Evolutionary conservation across 176 grass and related monocot species (phyloP), one percentile per base, ranked within the genome.

Genomic region (Carex kokanica): DNA sequence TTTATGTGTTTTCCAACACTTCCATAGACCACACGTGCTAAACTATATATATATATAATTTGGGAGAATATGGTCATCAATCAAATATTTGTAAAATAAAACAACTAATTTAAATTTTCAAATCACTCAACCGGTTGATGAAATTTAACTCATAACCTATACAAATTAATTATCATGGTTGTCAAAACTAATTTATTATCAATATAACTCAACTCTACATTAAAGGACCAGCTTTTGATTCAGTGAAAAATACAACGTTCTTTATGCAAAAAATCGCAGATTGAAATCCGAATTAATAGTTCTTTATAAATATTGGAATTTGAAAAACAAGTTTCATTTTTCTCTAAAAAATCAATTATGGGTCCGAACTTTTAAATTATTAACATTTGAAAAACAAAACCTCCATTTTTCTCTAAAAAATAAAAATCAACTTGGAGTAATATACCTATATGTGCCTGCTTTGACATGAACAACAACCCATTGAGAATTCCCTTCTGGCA

Each of bases 381-480:
- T 32, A 32, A 32, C 3, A 32, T 38, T 38, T 38, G 36, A 38
- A 38, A 38, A 5, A 5, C 5, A 4, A 8, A 18, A 74, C 8
- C 8, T 40, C 3, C 7, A 11, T 6, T 41, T 34, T 20, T 20
- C 5, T 1, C 0, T 8, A 7, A 9, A 7, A 43, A 43, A 43
- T 1, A 1, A 14, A 16, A 36, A 21, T 7, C 59, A 16, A 18
- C 8, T 25, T 0, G 13, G 6, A 10, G 11, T 1, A 74, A 34
- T 11, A 84, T 84, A 90, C 91, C 73, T 84, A 64, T 95, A 90
- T 6, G 87, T 43, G 41, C 89, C 88, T 1, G 91, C 67, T 62
- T 83, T 86, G 80, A 95, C 55, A 85, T 93, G 96, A 24, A 93
- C 59, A 61, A 95, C 81, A 85, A 98, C 43, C 92, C 93, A 95